A percentile compares a stretch with the other conserved stretches of the same genome.
These are phyloP conservation scores for Lotus japonicus DNA, from an alignment of 306 rosid genomes.

Conservation along the genomic window DNA sequence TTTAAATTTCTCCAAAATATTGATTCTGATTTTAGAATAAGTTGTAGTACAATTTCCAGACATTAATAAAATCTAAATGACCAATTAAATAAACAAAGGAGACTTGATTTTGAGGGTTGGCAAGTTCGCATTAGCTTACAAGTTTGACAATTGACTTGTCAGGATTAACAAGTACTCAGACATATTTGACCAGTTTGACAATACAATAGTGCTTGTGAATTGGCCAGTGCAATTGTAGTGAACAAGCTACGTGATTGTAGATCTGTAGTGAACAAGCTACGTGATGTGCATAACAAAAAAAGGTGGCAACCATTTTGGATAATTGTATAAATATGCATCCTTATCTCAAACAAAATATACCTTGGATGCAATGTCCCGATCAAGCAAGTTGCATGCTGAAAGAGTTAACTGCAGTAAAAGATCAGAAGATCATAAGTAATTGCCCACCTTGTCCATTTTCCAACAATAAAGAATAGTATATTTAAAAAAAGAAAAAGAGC, in stretches of 20 bases:
- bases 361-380: slow-evolving; percentile 54
- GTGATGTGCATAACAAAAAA: neutral
- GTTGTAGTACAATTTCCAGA: too few relatives aligned
- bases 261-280: too few relatives aligned
- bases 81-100: neutral
- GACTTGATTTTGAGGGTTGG: neutral
- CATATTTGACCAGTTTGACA: too few relatives aligned
- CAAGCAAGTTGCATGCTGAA: slow-evolving; percentile 55
- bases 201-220: too few relatives aligned
- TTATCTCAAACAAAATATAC: slow-evolving; percentile 12
- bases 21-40: too few relatives aligned
- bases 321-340: neutral
- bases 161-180: too few relatives aligned
- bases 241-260: too few relatives aligned
- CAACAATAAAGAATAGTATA: neutral
- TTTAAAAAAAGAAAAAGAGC: neutral
- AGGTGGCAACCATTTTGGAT: neutral
- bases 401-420: slow-evolving; percentile 54
- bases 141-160: too few relatives aligned
- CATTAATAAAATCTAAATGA: neutral
- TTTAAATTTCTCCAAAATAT: too few relatives aligned
- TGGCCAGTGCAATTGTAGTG: too few relatives aligned
- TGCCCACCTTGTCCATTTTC: neutral
- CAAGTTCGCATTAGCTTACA: neutral
- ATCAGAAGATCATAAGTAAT: slow-evolving; percentile 20